Percentiles rank a stretch among this genome's conserved stretches.
Conservation (phyloP, 164 flowering plant genomes). For the Brasenia schreberi region DNA sequence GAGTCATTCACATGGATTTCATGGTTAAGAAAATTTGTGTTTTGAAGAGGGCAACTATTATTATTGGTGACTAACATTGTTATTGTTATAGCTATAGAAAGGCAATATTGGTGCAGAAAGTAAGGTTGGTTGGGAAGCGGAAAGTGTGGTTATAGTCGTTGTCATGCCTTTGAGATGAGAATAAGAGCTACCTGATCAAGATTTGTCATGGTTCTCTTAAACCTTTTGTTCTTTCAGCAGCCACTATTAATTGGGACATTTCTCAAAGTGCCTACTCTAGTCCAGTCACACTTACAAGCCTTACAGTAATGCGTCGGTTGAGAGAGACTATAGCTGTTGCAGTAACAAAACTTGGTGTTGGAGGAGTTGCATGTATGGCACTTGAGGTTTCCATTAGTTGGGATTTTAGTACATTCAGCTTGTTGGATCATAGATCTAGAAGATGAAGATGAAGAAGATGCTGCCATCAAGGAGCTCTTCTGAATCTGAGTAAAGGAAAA, state of each 20-base stretch:
- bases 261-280: neutral
- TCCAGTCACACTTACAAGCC: neutral
- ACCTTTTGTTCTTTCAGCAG: neutral
- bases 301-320: neutral
- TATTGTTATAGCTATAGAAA: neutral
- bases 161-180: neutral
- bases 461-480: neutral
- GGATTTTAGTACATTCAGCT: neutral
- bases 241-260: neutral
- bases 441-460: constrained; percentile 1
- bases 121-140: neutral
- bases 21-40: neutral
- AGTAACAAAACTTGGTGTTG: constrained; percentile 1
- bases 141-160: neutral
- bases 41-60: neutral
- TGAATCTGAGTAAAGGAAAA: neutral
- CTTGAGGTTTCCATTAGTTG: neutral
- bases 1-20: neutral
- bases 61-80: neutral
- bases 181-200: neutral
- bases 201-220: neutral
- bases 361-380: neutral
- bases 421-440: neutral
- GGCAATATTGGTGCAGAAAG: neutral
- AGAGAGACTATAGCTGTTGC: constrained; percentile 1